A percentile compares a stretch with the other conserved stretches of the same genome.
These are phyloP conservation scores for Aspergillus campestris DNA, from an alignment of 495 filamentous ascomycete species.

Conservation along the genomic window DNA sequence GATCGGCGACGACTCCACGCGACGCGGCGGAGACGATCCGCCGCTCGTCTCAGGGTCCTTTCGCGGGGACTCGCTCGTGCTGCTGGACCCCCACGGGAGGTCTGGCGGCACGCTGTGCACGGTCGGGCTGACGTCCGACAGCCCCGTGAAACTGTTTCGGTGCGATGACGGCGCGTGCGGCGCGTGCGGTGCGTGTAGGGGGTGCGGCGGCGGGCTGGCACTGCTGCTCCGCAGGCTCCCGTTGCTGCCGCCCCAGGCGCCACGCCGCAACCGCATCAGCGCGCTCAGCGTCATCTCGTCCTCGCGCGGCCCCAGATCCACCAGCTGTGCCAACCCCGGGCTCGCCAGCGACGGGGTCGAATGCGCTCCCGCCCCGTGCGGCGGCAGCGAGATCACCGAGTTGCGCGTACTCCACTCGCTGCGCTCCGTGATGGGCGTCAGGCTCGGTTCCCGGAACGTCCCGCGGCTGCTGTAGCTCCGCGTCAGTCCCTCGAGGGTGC, in stretches of 20 bases:
- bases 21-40: conserved; percentile 4
- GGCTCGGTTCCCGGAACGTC: conserved; percentile 73
- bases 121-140: conserved; percentile 30
- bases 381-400: conserved; percentile 65
- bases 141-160: conserved; percentile 27
- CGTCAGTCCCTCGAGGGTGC: conserved; percentile 51
- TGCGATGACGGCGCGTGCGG: conserved; percentile 21
- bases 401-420: conserved; percentile 95
- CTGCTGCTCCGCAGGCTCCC: conserved; percentile 59
- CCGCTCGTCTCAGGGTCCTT: conserved; percentile 5
- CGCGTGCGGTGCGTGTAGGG: too few species aligned
- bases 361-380: conserved; percentile 40
- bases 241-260: conserved; percentile 75
- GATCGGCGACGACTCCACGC: background rate
- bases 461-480: conserved; percentile 62
- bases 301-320: conserved; percentile 56
- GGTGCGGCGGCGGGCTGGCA: conserved; percentile 46
- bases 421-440: conserved; percentile 93
- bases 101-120: conserved; percentile 16
- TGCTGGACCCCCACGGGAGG: conserved; percentile 5
- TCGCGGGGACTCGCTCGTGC: conserved; percentile 9
- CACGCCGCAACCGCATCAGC: conserved; percentile 61
- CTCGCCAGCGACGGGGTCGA: conserved; percentile 38
- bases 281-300: conserved; percentile 66
- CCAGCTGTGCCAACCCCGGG: conserved; percentile 64